These are phyloP conservation scores for Ehretia macrophylla DNA, from an alignment of 257 asterid species.

Conservation along the genomic window DNA sequence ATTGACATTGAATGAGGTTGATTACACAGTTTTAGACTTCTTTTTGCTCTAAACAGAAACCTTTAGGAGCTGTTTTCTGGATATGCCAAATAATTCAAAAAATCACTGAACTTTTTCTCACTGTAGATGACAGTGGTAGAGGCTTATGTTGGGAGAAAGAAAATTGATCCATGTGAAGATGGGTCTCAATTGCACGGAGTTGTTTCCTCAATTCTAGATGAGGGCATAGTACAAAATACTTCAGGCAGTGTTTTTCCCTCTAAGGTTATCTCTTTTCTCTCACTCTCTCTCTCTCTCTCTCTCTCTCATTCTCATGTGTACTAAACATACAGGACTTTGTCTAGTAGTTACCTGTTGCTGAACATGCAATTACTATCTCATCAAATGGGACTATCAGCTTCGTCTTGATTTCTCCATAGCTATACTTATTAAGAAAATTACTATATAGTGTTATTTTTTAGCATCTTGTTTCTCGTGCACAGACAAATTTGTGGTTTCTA, in stretches of 20 bases:
- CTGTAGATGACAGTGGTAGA: conserved; percentile 89
- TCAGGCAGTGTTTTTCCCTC: conserved; percentile 78
- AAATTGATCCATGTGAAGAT: conserved; percentile 65
- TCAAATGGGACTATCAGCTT: too few species aligned
- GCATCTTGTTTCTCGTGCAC: too few species aligned
- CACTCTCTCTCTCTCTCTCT: too few species aligned
- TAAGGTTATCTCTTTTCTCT: too few species aligned
- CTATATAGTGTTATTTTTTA: too few species aligned
- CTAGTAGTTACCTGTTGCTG: neutral
- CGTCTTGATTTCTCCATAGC: too few species aligned
- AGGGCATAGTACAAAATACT: conserved; percentile 83
- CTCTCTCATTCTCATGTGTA: too few species aligned
- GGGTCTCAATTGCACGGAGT: conserved; percentile 51
- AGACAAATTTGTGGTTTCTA: too few species aligned
- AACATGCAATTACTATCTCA: too few species aligned
- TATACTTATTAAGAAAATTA: too few species aligned
- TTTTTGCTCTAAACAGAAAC: conserved; percentile 14
- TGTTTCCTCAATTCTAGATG: conserved; percentile 70
- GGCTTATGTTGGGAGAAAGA: conserved; percentile 63
- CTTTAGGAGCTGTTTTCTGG: conserved; percentile 9
- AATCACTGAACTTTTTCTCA: conserved; percentile 14
- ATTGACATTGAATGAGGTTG: conserved; percentile 85
- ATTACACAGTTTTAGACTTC: conserved; percentile 1
- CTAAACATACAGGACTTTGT: too few species aligned
- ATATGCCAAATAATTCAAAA: conserved; percentile 6